Evolutionary conservation across 2,329 filamentous ascomycete species (phyloP), one percentile per base, ranked within the genome.

Genomic region (Phialophora verrucosa): DNA sequence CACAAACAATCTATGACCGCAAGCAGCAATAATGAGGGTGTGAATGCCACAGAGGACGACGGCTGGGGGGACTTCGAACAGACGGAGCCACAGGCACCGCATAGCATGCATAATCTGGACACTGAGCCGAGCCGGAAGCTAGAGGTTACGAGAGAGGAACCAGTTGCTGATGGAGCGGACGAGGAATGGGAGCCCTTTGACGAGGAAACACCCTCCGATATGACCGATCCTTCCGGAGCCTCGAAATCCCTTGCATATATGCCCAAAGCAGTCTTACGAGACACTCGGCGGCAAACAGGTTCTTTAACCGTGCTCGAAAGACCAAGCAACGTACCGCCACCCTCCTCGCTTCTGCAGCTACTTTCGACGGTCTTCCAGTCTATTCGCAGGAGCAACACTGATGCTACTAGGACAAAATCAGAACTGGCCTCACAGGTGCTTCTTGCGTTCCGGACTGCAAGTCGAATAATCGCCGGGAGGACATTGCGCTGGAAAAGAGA

Each of bases 401-500:
- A 50, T n/a, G 31, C 44, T n/a, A 5, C 27, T 29, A 23, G 55
- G 27, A 49, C 55, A 25, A 67, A 69, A 59, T 29, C 51, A 17
- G 62, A 50, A 4, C n/a, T 66, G 10, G 64, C 63, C 14, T 47
- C 59, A 2, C 63, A 60, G 42, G 51, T 68, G 32, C 56, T 70
- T 8, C 14, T 65, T 17, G 57, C 59, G n/a, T 71, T 79, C 56
- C 76, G 74, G 2, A 91, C 92, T 11, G 88, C 90, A 27, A 91
- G 88, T n/a, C 90, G 90, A 53, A 85, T 97, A 58, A 88, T 97
- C 64, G 91, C 91, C 1, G 94, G 93, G 11, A 89, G 94, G 65
- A 93, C 91, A 74, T 82, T 91, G 59, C 90, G 94, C 64, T 98
- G 94, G 94, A 94, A 96, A 76, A 87, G 94, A 62, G 94, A 98